A percentile compares a stretch with the other conserved stretches of the same genome.
Evolutionary conservation across 192 early-diverging fungal species (phyloP).

Genomic region (Cetraspora pellucida): DNA sequence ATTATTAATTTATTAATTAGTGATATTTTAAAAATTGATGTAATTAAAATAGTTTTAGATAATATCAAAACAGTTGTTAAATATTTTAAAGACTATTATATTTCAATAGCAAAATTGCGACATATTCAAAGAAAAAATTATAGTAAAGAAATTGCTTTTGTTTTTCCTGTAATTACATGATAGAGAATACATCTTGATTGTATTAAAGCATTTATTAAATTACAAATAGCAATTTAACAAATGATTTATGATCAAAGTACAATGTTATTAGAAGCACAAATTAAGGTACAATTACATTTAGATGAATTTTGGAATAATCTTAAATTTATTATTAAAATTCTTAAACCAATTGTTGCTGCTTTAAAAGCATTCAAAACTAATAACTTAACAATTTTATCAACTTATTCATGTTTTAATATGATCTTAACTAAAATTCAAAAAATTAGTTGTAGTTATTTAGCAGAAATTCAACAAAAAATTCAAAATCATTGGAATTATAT

Average conservation of each 20-base stretch:
- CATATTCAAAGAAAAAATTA: neutral
- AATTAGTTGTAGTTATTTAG: neutral
- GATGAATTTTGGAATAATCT: neutral
- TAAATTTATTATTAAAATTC: neutral
- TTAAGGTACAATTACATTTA: too few relatives aligned
- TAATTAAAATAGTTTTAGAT: constrained; percentile 1
- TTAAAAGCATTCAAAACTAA: constrained; percentile 1
- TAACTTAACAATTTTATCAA: neutral
- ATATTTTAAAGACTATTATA: neutral
- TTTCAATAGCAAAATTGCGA: neutral
- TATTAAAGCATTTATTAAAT: neutral
- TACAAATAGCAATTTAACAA: neutral
- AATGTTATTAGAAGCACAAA: too few relatives aligned
- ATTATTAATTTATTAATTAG: constrained; percentile 1
- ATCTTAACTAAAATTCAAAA: neutral
- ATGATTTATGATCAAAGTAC: neutral
- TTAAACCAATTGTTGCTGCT: neutral
- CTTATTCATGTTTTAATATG: neutral
- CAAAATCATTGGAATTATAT: neutral
- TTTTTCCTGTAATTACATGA: neutral
- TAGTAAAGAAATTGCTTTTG: neutral
- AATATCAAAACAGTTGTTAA: neutral
- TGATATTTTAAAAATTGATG: neutral
- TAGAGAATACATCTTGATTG: neutral
- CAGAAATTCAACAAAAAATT: neutral